Conservation (phyloP, 202 grass and related monocot genomes). For the Carex sylvatica region DNA sequence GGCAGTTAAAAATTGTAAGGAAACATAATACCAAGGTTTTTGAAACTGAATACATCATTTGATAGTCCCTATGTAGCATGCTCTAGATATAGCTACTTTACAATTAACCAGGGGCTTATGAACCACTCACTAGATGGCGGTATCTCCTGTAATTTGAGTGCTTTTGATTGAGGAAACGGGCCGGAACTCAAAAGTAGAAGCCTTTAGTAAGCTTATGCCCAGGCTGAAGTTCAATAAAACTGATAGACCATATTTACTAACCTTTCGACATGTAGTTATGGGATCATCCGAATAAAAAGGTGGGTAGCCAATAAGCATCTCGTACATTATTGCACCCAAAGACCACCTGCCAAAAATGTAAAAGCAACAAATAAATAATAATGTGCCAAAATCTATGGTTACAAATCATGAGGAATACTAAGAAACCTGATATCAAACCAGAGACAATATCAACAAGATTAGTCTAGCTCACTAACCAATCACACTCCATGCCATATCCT, state of each 20-base stretch:
- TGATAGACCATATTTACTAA: conserved; percentile 25
- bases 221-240: conserved; percentile 1
- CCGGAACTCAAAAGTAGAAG: background rate
- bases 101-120: background rate
- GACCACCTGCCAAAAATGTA: conserved; percentile 67
- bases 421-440: background rate
- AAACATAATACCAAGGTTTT: background rate
- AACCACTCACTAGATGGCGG: background rate
- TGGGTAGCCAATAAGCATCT: conserved; percentile 99
- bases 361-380: conserved; percentile 30
- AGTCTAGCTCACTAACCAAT: conserved; percentile 56
- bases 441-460: conserved; percentile 15
- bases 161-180: background rate
- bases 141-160: background rate
- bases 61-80: conserved; percentile 14
- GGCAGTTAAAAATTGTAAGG: conserved; percentile 1
- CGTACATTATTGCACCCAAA: conserved; percentile 98
- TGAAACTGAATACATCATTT: background rate
- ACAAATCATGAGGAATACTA: background rate
- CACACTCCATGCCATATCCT: conserved; percentile 99
- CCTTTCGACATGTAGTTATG: conserved; percentile 96
- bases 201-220: background rate
- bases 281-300: conserved; percentile 94
- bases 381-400: background rate
- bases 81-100: background rate